Evolutionary conservation across 768 basidiomycete genomes (phyloP).

Genomic region (Tricholoma bakamatsutake): DNA sequence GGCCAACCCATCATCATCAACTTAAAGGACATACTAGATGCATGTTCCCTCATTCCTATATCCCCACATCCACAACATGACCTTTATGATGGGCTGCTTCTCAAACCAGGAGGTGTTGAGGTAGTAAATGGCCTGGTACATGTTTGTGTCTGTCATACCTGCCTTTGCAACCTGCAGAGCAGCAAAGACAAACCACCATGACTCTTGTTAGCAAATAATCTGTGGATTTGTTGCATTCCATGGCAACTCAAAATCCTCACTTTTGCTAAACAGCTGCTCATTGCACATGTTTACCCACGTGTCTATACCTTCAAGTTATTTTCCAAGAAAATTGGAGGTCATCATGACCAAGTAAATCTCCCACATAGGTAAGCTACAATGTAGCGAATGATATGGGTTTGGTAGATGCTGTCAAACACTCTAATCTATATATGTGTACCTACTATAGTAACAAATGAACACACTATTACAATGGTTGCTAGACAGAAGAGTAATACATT

Average conservation of each 20-base stretch:
- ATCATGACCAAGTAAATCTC: not conserved
- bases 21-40: not conserved
- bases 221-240: constrained; percentile 34
- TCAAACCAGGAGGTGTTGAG: not conserved
- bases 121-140: not conserved
- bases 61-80: constrained; percentile 4
- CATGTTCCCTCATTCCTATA: not conserved
- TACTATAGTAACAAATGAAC: too few relatives aligned
- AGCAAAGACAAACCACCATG: constrained; percentile 1
- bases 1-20: not conserved
- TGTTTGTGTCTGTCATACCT: not conserved
- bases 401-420: too few relatives aligned
- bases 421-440: too few relatives aligned
- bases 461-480: too few relatives aligned
- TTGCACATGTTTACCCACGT: constrained; percentile 24
- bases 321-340: constrained; percentile 11
- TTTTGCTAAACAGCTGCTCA: constrained; percentile 31
- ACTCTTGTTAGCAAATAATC: constrained; percentile 22
- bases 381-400: too few relatives aligned
- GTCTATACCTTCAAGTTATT: constrained; percentile 31
- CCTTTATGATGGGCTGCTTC: constrained; percentile 4
- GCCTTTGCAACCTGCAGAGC: constrained; percentile 1
- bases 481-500: too few relatives aligned
- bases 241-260: constrained; percentile 23
- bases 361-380: too few relatives aligned